phyloP scores from a whole-genome alignment of 441 rosid species.

The Arabidopsis hybrid region DNA sequence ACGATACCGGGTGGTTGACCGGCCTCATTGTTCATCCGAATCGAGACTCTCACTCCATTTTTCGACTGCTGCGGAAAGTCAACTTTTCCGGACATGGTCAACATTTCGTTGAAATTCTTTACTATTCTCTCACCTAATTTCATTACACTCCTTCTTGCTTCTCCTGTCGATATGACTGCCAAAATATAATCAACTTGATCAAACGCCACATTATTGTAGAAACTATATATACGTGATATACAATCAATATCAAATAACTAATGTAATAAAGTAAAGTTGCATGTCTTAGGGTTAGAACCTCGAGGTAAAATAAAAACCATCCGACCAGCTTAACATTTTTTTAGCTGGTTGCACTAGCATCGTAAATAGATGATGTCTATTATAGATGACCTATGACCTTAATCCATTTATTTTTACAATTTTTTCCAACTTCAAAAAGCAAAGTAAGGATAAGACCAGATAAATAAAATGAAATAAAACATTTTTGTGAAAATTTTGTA shows the following conservation, averaged over 20 bases:
- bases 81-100: slow-evolving; percentile 59
- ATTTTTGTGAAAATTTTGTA: not conserved
- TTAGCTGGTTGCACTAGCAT: not conserved
- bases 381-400: not conserved
- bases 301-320: not conserved
- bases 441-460: not conserved
- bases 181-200: not conserved
- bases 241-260: not conserved
- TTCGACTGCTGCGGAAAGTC: slow-evolving; percentile 59
- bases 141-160: slow-evolving; percentile 58
- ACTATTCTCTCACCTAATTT: slow-evolving; percentile 68
- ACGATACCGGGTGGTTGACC: slow-evolving; percentile 63
- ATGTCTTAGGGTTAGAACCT: not conserved
- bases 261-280: not conserved
- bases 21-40: slow-evolving; percentile 44
- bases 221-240: not conserved
- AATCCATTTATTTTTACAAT: not conserved
- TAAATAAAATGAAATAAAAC: not conserved
- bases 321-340: not conserved
- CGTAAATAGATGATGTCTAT: not conserved
- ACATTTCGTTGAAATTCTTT: slow-evolving; percentile 53
- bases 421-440: not conserved
- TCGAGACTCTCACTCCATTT: slow-evolving; percentile 63
- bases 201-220: not conserved
- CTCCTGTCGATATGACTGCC: slow-evolving; percentile 39